Evolutionary conservation across 2,329 filamentous ascomycete genomes (phyloP).

Genomic region (Cladosporium velox): DNA sequence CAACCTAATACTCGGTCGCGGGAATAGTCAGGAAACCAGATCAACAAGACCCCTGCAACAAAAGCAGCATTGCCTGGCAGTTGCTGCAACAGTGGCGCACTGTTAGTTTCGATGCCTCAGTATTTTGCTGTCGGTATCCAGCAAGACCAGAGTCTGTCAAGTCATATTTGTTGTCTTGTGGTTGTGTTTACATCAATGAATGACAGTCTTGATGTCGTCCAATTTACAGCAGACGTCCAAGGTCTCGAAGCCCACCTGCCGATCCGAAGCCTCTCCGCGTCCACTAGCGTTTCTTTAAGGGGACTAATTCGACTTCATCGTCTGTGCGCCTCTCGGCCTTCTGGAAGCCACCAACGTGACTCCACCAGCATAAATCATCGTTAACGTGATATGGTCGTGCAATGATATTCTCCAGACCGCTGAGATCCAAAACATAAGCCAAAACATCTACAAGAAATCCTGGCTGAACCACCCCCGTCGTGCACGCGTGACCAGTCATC

Average conservation of each 20-base stretch:
- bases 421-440: neutral
- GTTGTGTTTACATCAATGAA: neutral
- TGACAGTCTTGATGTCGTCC: neutral
- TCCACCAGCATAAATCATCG: neutral
- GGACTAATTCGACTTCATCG: conserved; percentile 8
- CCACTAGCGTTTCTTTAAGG: neutral
- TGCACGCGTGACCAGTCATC: neutral
- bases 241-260: neutral
- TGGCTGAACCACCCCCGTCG: neutral
- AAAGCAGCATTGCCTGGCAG: neutral
- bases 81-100: neutral
- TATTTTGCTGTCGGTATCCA: neutral
- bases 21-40: neutral
- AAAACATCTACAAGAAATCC: neutral
- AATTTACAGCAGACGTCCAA: neutral
- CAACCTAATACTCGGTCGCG: neutral
- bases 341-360: neutral
- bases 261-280: conserved; percentile 9
- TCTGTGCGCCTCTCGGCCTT: neutral
- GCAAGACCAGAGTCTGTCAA: neutral
- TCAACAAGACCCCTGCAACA: neutral
- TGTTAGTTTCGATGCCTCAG: neutral
- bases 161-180: neutral
- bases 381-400: neutral
- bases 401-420: neutral